These are phyloP conservation scores for Yarrowia galli DNA, from an alignment of 1,139 yeast species.

Conservation along the genomic window DNA sequence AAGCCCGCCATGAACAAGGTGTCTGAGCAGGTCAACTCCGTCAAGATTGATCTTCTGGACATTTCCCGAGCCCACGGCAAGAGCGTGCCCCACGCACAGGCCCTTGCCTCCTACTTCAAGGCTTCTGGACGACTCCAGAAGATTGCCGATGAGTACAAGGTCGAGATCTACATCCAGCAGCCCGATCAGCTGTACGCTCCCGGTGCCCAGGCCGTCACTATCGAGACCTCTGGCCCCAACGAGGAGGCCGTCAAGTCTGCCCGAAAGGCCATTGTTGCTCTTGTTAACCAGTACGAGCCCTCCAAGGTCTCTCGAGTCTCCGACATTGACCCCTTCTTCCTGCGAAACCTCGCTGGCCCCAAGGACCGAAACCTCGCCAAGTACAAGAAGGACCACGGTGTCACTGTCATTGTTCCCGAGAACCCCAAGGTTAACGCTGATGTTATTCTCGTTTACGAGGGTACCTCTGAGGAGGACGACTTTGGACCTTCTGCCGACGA, in stretches of 20 bases:
- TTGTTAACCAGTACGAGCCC: constrained; percentile 79
- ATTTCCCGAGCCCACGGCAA: constrained; percentile 89
- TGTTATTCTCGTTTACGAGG: constrained; percentile 56
- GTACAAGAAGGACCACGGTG: constrained; percentile 60
- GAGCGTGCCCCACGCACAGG: constrained; percentile 74
- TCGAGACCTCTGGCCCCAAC: constrained; percentile 56
- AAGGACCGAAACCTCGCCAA: constrained; percentile 53
- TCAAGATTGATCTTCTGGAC: constrained; percentile 73
- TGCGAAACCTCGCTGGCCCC: constrained; percentile 55
- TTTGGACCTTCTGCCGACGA: constrained; percentile 57
- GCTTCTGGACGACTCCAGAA: constrained; percentile 57
- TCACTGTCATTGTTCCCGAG: constrained; percentile 63
- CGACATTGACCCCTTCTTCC: constrained; percentile 76
- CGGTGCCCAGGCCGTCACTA: constrained; percentile 46
- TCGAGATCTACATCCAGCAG: constrained; percentile 65
- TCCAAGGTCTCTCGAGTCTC: constrained; percentile 62
- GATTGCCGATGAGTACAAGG: constrained; percentile 55
- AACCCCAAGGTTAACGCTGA: constrained; percentile 49
- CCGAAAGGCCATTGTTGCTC: constrained; percentile 72
- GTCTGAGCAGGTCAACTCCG: constrained; percentile 59
- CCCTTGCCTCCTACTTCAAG: constrained; percentile 70
- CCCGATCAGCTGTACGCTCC: constrained; percentile 51
- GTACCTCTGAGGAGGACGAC: constrained; percentile 53
- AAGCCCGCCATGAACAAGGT: constrained; percentile 65
- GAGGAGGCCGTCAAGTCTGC: constrained; percentile 58